Conservation (phyloP, 2,329 filamentous ascomycete species). For the Cadophora sp. region DNA sequence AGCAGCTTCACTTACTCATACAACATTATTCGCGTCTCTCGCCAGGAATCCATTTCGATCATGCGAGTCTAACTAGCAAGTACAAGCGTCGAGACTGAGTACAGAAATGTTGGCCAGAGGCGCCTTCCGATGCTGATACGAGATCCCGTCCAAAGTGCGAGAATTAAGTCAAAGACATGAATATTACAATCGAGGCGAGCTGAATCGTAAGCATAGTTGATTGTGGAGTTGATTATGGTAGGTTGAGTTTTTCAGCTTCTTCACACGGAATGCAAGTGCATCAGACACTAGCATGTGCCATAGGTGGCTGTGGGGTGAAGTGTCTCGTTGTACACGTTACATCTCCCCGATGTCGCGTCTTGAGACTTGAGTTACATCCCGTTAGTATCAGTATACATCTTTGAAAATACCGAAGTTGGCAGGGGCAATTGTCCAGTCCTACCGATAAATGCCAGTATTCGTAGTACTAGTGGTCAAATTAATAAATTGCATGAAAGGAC, state of each 20-base stretch:
- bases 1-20: constrained; percentile 9
- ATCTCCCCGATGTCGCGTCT: constrained; percentile 2
- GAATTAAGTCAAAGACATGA: constrained; percentile 6
- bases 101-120: constrained; percentile 3
- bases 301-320: constrained; percentile 7
- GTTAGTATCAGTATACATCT: not conserved
- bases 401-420: not conserved
- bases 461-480: not conserved
- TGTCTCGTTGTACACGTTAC: constrained; percentile 3
- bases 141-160: not conserved
- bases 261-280: constrained; percentile 5
- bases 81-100: constrained; percentile 10
- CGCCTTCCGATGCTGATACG: constrained; percentile 9
- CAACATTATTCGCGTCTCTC: constrained; percentile 4
- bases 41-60: constrained; percentile 2
- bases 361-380: constrained; percentile 3
- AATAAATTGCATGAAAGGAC: constrained; percentile 3
- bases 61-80: constrained; percentile 10
- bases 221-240: constrained; percentile 10
- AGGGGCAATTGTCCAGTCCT: not conserved
- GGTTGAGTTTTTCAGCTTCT: constrained; percentile 9
- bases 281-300: constrained; percentile 10
- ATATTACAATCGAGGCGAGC: constrained; percentile 8
- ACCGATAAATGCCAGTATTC: not conserved
- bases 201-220: constrained; percentile 8